A percentile compares a stretch with the other conserved stretches of the same genome.
Evolutionary conservation across 1,139 yeast genomes (phyloP).

Genomic region (Debaryomyces psychrophilus): DNA sequence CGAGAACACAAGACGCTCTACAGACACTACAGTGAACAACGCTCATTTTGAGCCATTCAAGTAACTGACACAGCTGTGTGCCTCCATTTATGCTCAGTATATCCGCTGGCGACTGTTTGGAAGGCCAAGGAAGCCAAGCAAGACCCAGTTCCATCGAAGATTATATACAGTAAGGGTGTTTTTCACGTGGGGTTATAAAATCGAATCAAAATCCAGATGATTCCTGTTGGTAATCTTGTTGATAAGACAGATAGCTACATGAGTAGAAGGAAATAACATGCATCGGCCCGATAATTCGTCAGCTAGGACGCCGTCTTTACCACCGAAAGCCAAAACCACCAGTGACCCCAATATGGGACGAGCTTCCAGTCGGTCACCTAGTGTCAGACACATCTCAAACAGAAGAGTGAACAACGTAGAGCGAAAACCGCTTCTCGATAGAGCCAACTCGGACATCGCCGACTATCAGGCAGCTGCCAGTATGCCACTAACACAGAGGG

Average conservation of each 20-base stretch:
- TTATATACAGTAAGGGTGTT: not conserved
- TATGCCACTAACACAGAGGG: not conserved
- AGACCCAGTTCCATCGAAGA: not conserved
- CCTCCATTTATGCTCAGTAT: too few relatives aligned
- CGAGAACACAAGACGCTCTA: too few relatives aligned
- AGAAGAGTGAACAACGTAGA: conserved; percentile 33
- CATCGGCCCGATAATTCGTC: not conserved
- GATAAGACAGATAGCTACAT: not conserved
- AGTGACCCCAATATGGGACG: conserved; percentile 14
- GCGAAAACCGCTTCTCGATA: conserved; percentile 24
- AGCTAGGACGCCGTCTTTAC: not conserved
- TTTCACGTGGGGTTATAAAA: not conserved
- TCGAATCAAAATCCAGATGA: not conserved
- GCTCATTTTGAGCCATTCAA: too few relatives aligned
- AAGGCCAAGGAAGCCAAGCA: too few relatives aligned
- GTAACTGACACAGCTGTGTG: too few relatives aligned
- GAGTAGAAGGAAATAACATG: not conserved
- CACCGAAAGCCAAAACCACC: not conserved
- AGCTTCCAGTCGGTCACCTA: conserved; percentile 35
- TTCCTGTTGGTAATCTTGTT: not conserved
- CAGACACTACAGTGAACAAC: too few relatives aligned
- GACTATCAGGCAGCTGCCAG: conserved; percentile 1
- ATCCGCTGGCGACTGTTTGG: too few relatives aligned
- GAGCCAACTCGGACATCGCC: conserved; percentile 6
- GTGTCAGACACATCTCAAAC: conserved; percentile 35